Percentiles rank a stretch among this genome's conserved stretches.
phyloP scores from a whole-genome alignment of 257 asterid species.

The Lithospermum erythrorhizon region DNA sequence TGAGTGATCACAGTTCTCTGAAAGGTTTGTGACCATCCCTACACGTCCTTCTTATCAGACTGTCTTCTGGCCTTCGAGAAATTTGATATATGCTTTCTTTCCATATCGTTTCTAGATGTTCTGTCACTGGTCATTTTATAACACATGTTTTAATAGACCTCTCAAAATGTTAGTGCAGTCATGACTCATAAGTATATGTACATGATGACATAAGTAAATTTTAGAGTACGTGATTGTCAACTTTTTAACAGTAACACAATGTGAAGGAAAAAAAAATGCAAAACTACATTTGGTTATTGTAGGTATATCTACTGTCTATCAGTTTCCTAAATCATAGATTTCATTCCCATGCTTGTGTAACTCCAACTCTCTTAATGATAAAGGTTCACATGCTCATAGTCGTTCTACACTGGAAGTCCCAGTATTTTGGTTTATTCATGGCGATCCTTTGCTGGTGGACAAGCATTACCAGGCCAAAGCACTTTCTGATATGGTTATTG shows the following conservation, averaged over 20 bases:
- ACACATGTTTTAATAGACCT: conserved; percentile 2
- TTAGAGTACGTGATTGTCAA: not conserved
- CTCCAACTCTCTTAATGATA: not conserved
- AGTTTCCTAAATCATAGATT: not conserved
- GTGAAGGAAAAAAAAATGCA: not conserved
- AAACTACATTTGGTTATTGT: not conserved
- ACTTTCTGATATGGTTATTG: conserved; percentile 92
- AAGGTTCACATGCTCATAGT: conserved; percentile 86
- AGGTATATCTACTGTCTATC: not conserved
- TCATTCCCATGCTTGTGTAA: not conserved
- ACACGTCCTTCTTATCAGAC: not conserved
- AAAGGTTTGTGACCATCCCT: conserved; percentile 45
- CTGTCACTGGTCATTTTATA: conserved; percentile 3
- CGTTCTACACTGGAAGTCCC: conserved; percentile 92
- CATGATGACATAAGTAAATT: not conserved
- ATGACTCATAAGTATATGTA: not conserved
- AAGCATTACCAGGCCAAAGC: conserved; percentile 93
- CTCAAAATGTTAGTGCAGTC: not conserved
- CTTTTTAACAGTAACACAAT: no score
- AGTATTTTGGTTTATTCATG: conserved; percentile 85
- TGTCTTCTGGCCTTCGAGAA: not conserved
- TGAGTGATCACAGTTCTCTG: conserved; percentile 66
- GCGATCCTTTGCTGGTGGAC: conserved; percentile 83
- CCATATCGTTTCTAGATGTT: not conserved
- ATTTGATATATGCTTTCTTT: not conserved